These are phyloP conservation scores for Argentina anserina DNA, from an alignment of 306 rosid species.

Conservation along the genomic window DNA sequence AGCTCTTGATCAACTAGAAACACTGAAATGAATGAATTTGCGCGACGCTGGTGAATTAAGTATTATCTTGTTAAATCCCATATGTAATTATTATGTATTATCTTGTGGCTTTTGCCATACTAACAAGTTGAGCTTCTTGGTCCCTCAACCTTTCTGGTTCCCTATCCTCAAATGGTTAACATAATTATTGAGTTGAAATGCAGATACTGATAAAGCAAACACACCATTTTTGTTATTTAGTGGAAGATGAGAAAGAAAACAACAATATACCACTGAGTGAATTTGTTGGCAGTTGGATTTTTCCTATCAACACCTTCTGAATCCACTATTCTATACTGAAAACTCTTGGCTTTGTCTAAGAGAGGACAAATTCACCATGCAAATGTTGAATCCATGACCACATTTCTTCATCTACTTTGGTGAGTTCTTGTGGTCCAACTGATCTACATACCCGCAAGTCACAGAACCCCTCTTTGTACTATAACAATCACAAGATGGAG, in stretches of 20 bases:
- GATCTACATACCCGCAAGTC: constrained; percentile 17
- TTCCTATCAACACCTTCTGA: not conserved
- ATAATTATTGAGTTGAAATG: not conserved
- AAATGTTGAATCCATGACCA: not conserved
- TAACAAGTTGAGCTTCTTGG: not conserved
- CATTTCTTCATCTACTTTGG: not conserved
- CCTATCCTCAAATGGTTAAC: not conserved
- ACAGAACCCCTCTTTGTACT: constrained; percentile 5
- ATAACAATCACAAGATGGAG: not conserved
- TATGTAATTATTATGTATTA: not conserved
- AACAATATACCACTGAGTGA: not conserved
- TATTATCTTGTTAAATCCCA: not conserved
- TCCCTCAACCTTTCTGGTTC: not conserved
- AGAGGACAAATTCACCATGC: not conserved
- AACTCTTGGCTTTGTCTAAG: not conserved
- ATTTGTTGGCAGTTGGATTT: not conserved
- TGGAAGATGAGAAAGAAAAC: not conserved
- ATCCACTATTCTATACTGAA: not conserved
- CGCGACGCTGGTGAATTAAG: too few relatives aligned
- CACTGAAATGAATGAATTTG: too few relatives aligned
- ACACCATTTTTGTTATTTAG: not conserved
- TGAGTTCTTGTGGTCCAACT: not conserved
- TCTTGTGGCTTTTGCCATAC: not conserved
- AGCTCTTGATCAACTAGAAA: not conserved
- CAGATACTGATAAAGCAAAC: not conserved